Evolutionary conservation across 495 filamentous ascomycete genomes (phyloP).

Genomic region (Talaromyces nanjingensis): DNA sequence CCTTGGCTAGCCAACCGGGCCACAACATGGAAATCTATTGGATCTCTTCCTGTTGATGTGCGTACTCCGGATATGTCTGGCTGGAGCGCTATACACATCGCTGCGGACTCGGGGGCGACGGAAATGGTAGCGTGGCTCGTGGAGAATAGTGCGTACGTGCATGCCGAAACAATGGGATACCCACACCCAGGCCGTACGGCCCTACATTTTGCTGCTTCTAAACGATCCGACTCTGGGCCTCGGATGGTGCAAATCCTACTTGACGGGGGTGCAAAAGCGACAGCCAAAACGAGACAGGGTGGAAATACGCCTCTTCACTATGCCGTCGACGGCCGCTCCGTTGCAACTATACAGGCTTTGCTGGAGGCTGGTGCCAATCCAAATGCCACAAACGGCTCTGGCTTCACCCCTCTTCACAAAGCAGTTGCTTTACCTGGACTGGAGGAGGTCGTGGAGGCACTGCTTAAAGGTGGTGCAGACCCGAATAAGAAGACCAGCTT

Average conservation of each 20-base stretch:
- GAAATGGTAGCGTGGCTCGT: constrained; percentile 6
- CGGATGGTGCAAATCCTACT: constrained; percentile 5
- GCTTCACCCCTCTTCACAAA: constrained; percentile 8
- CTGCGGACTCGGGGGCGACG: constrained; percentile 5
- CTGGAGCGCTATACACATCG: constrained; percentile 7
- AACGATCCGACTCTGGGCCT: background rate
- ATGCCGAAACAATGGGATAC: constrained; percentile 7
- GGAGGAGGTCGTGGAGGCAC: constrained; percentile 6
- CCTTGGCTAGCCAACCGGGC: constrained; percentile 4
- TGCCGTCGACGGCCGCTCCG: constrained; percentile 5
- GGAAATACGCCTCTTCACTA: constrained; percentile 8
- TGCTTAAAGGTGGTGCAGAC: constrained; percentile 1
- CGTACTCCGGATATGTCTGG: constrained; percentile 5
- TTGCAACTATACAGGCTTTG: constrained; percentile 2
- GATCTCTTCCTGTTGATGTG: constrained; percentile 4
- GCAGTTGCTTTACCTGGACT: constrained; percentile 5
- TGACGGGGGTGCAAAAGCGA: background rate
- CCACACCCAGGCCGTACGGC: constrained; percentile 5
- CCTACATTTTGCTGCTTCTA: constrained; percentile 8
- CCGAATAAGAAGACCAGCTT: constrained; percentile 2
- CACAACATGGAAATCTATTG: constrained; percentile 3
- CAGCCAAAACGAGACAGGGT: background rate
- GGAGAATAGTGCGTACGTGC: constrained; percentile 3
- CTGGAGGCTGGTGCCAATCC: background rate
- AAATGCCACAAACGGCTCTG: constrained; percentile 6